Evolutionary conservation across 2,329 filamentous ascomycete species (phyloP), one percentile per base, ranked within the genome.

Genomic region (Xylaria sp.): DNA sequence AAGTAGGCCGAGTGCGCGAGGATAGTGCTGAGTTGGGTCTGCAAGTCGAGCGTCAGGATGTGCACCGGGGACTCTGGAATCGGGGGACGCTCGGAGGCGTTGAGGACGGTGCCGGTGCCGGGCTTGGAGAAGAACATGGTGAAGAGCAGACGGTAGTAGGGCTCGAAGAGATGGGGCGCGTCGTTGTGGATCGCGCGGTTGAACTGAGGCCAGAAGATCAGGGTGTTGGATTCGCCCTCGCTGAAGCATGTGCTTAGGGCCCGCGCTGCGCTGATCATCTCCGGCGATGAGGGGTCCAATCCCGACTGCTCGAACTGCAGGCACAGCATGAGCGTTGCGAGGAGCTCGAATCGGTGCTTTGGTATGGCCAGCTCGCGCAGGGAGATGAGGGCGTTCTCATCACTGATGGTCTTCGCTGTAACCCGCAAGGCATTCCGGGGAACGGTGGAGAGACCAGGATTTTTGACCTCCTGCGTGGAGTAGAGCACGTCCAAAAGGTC

Each of bases 401-500:
- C 52, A 18, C 19, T 5, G 46, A 54, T 54, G 18, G 10, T 39
- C 46, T 61, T 65, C 19, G 63, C 63, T 37, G 58, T 16, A 1
- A 13, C 9, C 2, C 64, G 57, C 34, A 66, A 60, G 18, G 54
- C 52, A 8, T 65, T 59, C 8, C 57, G 55, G 9, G 23, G 57
- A 8, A 65, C 61, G 13, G 55, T 54, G 3, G 64, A 46, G 18
- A 55, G 9, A 9, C 58, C n/a, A 3, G 52, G 58, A 16, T 59
- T 39, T 4, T 18, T 34, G 7, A 48, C 44, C 35, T 58, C 52
- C 53, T 65, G 61, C 3, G 61, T 63, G 2, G 63, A 59, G 50
- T 62, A 65, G n/a, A 66, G 35, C 11, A 66, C 58, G 18, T 63
- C 65, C 16, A 66, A 46, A 9, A 66, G 19, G 47, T 66, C 65